These are phyloP conservation scores for Trichosanthes truncata DNA, from an alignment of 306 rosid species.

Conservation along the genomic window DNA sequence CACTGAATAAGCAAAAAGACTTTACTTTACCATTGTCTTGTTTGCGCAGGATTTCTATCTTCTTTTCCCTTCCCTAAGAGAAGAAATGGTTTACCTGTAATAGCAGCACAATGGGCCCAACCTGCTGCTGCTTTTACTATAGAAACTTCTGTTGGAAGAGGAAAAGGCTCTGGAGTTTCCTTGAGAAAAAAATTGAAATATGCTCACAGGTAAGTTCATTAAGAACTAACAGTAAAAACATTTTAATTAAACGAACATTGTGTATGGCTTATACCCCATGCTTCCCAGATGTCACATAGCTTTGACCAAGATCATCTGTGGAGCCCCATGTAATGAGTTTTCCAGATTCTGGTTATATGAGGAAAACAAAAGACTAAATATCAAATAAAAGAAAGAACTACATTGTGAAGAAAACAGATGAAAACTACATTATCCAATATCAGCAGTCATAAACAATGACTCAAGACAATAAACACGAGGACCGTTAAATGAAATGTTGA, in stretches of 20 bases:
- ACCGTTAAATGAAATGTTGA: neutral
- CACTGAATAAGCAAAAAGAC: neutral
- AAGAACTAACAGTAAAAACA: neutral
- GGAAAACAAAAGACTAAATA: conserved; percentile 5
- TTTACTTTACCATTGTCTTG: neutral
- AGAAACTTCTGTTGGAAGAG: conserved; percentile 65
- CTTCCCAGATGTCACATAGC: conserved; percentile 91
- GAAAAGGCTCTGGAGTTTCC: conserved; percentile 93
- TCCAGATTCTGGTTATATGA: conserved; percentile 44
- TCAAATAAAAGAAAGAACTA: conserved; percentile 3
- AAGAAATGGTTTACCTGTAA: conserved; percentile 54
- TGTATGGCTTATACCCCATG: conserved; percentile 62
- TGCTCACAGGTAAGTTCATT: conserved; percentile 10
- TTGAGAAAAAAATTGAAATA: conserved; percentile 28
- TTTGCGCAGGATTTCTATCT: neutral
- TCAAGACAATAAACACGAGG: neutral
- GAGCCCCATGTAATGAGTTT: conserved; percentile 97
- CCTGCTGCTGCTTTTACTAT: conserved; percentile 74
- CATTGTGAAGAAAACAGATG: neutral
- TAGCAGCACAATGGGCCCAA: conserved; percentile 93
- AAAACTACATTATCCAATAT: neutral
- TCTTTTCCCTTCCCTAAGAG: neutral
- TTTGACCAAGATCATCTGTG: conserved; percentile 93
- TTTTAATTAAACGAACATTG: neutral
- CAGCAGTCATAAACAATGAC: neutral